Percentiles rank a stretch among this genome's conserved stretches.
phyloP scores from a whole-genome alignment of 2,329 filamentous ascomycete species.

The Gaeumannomyces sp. region DNA sequence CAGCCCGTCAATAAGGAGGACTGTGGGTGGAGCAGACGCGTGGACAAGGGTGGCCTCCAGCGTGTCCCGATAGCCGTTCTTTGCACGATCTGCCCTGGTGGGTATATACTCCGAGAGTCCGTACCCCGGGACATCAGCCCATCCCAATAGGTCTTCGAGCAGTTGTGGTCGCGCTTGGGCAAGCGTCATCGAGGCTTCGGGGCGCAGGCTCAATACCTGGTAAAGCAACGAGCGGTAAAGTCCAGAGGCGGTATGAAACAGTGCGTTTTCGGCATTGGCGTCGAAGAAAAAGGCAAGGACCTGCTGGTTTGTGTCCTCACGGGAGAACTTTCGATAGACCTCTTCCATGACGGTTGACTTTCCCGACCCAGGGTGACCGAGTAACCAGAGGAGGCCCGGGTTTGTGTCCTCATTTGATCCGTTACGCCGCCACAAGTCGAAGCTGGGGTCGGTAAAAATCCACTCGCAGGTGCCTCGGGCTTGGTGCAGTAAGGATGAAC shows the following conservation, averaged over 20 bases:
- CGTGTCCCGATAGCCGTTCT: not conserved
- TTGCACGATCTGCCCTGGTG: too few species aligned
- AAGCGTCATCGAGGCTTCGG: not conserved
- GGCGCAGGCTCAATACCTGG: constrained; percentile 3
- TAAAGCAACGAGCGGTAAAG: constrained; percentile 11
- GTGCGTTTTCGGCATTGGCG: not conserved
- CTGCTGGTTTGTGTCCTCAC: not conserved
- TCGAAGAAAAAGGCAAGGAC: constrained; percentile 9
- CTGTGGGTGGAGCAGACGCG: not conserved
- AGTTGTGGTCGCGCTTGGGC: not conserved
- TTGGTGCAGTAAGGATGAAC: not conserved
- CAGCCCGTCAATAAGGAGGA: not conserved
- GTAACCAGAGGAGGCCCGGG: constrained; percentile 12
- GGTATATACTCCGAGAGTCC: too few species aligned
- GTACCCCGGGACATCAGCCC: too few species aligned
- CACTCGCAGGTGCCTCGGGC: constrained; percentile 10
- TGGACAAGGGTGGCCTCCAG: not conserved
- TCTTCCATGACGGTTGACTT: constrained; percentile 16
- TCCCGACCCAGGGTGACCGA: constrained; percentile 14
- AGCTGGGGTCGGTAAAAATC: constrained; percentile 7
- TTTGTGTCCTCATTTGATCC: not conserved
- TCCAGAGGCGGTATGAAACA: not conserved
- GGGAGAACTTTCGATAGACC: not conserved
- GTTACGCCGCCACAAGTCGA: constrained; percentile 6
- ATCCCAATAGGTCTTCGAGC: not conserved